Evolutionary conservation across 768 basidiomycete species (phyloP), one percentile per base, ranked within the genome.

Genomic region (Agrocybe praecox): DNA sequence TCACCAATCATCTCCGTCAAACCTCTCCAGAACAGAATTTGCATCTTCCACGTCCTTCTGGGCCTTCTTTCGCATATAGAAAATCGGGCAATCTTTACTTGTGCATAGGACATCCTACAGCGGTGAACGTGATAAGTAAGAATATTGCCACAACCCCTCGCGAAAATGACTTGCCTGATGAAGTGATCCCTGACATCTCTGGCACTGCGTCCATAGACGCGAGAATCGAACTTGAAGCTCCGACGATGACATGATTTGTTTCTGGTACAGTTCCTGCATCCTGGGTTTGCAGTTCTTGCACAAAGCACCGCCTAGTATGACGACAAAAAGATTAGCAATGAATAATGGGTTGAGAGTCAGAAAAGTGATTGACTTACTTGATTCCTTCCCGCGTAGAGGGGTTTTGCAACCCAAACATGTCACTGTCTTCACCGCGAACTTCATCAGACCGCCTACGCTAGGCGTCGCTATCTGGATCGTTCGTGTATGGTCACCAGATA

Each of bases 331-430:
- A 58, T 49, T 5, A 56, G 33, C 17, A 24, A 26, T 29, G 42
- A 4, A 26, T 11, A 21, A 29, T n/a, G n/a, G 14, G 19, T 19
- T 47, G 8, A 5, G 45, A 14, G 46, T 7, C 10, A 18, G 46
- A 44, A 18, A 23, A 40, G 14, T 23, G n/a, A n/a, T n/a, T n/a
- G 18, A 72, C 84, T 56, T 54, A 90, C 92, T 84, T 62, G 81
- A 69, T 47, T 87, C 76, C 67, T 92, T 92, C 66, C 96, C 72
- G 45, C 84, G 81, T 58, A 99, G 68, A 9, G 94, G 88, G 0
- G 96, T 96, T 72, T 95, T 96, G 74, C 97, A 99, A 0, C 96
- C 93, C 47, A 99, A 77, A 67, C 97, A 99, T 2, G 94, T 99
- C 2, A 90, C 85, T 0, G 92, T 96, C 74, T 95, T 96, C 24